Conservation (phyloP, 176 grass and related monocot genomes). For the Saccharum spontaneum region DNA sequence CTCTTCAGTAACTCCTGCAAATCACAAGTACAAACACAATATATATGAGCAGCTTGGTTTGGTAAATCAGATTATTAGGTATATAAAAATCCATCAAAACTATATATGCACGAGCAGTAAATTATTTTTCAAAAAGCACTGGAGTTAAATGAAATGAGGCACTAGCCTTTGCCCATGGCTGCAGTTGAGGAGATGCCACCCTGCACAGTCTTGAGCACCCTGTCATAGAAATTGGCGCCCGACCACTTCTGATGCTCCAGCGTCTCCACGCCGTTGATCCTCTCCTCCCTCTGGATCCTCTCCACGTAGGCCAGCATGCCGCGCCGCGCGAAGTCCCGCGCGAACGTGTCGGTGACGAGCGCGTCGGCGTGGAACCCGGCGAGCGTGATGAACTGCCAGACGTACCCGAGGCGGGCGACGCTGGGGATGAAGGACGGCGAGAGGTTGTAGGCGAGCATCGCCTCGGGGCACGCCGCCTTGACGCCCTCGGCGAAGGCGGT, state of each 20-base stretch:
- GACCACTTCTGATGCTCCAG: slow-evolving; percentile 97
- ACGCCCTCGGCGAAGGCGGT: slow-evolving; percentile 70
- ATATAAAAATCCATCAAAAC: neutral
- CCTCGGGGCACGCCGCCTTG: slow-evolving; percentile 44
- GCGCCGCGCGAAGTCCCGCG: slow-evolving; percentile 71
- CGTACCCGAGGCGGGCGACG: slow-evolving; percentile 65
- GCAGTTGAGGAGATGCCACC: slow-evolving; percentile 89
- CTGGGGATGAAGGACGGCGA: slow-evolving; percentile 97
- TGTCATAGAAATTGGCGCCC: slow-evolving; percentile 83
- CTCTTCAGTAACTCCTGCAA: slow-evolving; percentile 84
- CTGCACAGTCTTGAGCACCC: slow-evolving; percentile 91
- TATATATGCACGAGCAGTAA: neutral
- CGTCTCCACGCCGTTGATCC: slow-evolving; percentile 82
- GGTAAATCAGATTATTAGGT: neutral
- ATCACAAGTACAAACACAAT: slow-evolving; percentile 15
- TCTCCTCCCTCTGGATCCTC: slow-evolving; percentile 96
- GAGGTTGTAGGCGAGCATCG: slow-evolving; percentile 95
- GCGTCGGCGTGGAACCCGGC: slow-evolving; percentile 96
- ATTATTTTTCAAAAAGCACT: neutral
- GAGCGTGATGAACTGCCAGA: slow-evolving; percentile 97
- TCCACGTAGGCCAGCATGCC: slow-evolving; percentile 94
- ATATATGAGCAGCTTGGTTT: neutral
- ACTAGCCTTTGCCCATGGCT: slow-evolving; percentile 93
- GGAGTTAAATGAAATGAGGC: neutral
- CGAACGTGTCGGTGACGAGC: slow-evolving; percentile 81